Percentiles rank a stretch among this genome's conserved stretches.
Evolutionary conservation across 2,329 filamentous ascomycete genomes (phyloP).

Genomic region (Aspergillus flavus): DNA sequence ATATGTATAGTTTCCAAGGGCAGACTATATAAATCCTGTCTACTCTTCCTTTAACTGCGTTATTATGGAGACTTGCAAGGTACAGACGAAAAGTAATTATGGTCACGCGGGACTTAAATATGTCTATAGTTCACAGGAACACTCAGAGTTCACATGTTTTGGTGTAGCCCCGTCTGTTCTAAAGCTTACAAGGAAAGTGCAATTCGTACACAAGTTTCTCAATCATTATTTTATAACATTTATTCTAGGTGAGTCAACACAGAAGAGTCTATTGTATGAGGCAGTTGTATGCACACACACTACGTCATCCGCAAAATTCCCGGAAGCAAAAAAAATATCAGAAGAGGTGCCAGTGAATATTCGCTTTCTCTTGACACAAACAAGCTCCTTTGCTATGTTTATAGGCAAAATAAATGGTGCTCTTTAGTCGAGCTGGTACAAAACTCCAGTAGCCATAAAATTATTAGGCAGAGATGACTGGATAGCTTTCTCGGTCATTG

Average conservation of each 20-base stretch:
- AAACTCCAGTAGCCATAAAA: neutral
- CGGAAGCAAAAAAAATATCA: neutral
- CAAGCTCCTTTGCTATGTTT: conserved; percentile 6
- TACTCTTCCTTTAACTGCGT: neutral
- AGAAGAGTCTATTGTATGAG: neutral
- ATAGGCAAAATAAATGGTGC: neutral
- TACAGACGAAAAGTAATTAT: neutral
- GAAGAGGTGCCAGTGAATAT: neutral
- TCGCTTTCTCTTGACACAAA: neutral
- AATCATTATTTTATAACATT: neutral
- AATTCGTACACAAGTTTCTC: neutral
- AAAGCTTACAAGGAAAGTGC: neutral
- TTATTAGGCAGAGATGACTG: neutral
- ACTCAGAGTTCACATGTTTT: neutral
- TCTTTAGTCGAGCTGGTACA: neutral
- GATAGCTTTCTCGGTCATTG: neutral
- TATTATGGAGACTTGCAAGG: neutral
- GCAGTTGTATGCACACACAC: neutral
- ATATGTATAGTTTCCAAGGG: neutral
- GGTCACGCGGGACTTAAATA: neutral
- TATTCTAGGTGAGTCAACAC: neutral
- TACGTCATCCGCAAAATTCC: no score
- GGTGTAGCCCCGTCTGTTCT: neutral
- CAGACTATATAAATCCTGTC: neutral
- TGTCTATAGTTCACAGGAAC: neutral